phyloP scores from a whole-genome alignment of 164 flowering plant genomes.

The Paratinospora sagittata region DNA sequence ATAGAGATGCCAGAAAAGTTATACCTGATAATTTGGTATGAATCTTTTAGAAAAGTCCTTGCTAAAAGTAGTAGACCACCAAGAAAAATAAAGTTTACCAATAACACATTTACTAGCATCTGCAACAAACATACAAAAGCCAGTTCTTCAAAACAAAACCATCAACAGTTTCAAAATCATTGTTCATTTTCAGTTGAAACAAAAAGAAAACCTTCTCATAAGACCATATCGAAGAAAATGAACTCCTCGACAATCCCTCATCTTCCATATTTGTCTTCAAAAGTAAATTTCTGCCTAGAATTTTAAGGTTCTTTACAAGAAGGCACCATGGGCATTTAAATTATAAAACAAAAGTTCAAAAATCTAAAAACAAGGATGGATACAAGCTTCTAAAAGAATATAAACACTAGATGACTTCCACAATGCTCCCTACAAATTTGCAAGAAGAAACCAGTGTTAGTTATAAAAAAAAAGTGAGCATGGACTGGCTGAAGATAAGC shows the following conservation, averaged over 20 bases:
- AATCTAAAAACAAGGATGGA: conserved; percentile 11
- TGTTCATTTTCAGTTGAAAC: not conserved
- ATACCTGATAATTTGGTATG: conserved; percentile 32
- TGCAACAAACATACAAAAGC: conserved; percentile 17
- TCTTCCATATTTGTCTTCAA: conserved; percentile 32
- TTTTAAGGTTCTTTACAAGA: conserved; percentile 31
- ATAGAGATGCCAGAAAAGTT: not conserved
- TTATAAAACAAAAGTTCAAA: not conserved
- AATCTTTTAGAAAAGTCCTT: conserved; percentile 27
- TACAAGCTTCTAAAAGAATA: conserved; percentile 66
- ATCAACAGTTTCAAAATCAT: not conserved
- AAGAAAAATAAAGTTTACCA: too few relatives aligned
- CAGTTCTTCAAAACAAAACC: not conserved
- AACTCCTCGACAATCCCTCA: conserved; percentile 23
- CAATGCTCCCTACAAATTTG: conserved; percentile 45
- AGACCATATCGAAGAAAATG: conserved; percentile 27
- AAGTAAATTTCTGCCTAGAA: conserved; percentile 41
- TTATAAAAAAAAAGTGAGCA: not conserved
- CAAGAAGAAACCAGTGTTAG: not conserved
- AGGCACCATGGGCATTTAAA: not conserved
- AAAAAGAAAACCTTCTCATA: conserved; percentile 43
- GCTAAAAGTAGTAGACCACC: conserved; percentile 27
- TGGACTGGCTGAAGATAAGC: not conserved
- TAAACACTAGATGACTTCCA: conserved; percentile 45
- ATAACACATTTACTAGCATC: conserved; percentile 46